Percentiles rank a stretch among this genome's conserved stretches.
Evolutionary conservation across 2,329 filamentous ascomycete genomes (phyloP).

Genomic region (Incumbomyces delicatus): DNA sequence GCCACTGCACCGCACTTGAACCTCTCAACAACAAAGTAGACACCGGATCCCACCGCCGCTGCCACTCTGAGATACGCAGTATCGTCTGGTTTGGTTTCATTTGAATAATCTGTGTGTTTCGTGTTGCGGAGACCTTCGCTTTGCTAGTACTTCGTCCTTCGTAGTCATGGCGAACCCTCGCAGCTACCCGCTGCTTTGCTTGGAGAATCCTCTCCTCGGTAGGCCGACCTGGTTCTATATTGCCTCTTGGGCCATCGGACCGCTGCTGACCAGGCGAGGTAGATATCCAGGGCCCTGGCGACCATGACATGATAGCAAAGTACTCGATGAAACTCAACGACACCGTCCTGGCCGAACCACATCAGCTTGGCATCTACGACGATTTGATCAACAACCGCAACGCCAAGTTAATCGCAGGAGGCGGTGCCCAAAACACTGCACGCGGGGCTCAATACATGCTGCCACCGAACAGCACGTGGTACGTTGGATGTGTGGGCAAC

Average conservation of each 20-base stretch:
- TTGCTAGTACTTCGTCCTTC: constrained; percentile 9
- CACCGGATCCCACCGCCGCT: no score
- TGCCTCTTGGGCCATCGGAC: no score
- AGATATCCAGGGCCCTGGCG: constrained; percentile 82
- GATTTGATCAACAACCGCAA: constrained; percentile 87
- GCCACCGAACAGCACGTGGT: constrained; percentile 77
- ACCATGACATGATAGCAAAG: constrained; percentile 78
- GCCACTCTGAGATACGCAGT: no score
- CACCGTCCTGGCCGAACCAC: constrained; percentile 67
- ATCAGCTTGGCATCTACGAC: constrained; percentile 77
- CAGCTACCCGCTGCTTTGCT: constrained; percentile 80
- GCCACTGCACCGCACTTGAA: no score
- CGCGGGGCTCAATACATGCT: constrained; percentile 91
- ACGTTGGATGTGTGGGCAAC: constrained; percentile 84
- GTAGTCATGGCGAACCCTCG: constrained; percentile 54
- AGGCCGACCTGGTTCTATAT: constrained; percentile 17
- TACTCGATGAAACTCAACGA: constrained; percentile 93
- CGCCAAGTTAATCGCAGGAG: constrained; percentile 89
- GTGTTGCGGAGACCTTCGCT: constrained; percentile 8
- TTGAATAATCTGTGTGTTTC: not conserved
- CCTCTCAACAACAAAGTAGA: no score
- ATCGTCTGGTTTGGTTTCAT: not conserved
- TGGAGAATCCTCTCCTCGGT: constrained; percentile 97
- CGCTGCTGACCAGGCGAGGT: constrained; percentile 1
- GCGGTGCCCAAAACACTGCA: constrained; percentile 94